A percentile compares a stretch with the other conserved stretches of the same genome.
phyloP scores from a whole-genome alignment of 1,139 yeast species.

The Casaregolazyma suthepensis region DNA sequence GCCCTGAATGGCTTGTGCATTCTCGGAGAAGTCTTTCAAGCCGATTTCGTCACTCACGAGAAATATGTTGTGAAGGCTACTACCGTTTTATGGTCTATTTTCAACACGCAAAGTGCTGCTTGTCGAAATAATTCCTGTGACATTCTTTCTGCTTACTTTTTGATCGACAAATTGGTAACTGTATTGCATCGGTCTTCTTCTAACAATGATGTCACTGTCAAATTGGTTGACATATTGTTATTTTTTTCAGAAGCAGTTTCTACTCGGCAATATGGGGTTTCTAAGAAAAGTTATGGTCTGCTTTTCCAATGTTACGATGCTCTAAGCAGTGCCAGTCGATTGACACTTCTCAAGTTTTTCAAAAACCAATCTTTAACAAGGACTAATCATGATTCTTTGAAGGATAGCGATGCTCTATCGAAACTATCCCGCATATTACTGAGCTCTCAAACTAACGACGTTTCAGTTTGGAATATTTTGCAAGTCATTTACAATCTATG shows the following conservation, averaged over 20 bases:
- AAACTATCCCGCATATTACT: constrained; percentile 26
- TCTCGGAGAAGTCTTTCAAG: not conserved
- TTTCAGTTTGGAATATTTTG: constrained; percentile 27
- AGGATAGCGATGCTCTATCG: constrained; percentile 1
- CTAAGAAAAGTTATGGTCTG: not conserved
- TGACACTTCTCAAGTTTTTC: constrained; percentile 28
- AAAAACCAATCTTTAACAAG: constrained; percentile 29
- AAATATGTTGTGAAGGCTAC: not conserved
- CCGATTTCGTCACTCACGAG: not conserved
- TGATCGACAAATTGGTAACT: not conserved
- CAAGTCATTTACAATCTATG: constrained; percentile 45
- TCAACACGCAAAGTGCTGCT: not conserved
- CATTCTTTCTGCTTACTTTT: not conserved
- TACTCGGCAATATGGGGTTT: not conserved
- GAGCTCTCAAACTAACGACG: constrained; percentile 16
- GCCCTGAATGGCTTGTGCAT: not conserved
- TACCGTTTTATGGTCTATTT: not conserved
- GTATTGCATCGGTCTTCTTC: not conserved
- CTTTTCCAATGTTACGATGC: constrained; percentile 12
- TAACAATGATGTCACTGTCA: not conserved
- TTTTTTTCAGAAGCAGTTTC: constrained; percentile 2
- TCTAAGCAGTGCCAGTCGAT: constrained; percentile 17
- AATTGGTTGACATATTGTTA: constrained; percentile 18
- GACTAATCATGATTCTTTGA: not conserved
- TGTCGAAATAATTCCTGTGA: constrained; percentile 4